Evolutionary conservation across 768 basidiomycete species (phyloP), one percentile per base, ranked within the genome.

Genomic region (Xerocomellus amylosporus): DNA sequence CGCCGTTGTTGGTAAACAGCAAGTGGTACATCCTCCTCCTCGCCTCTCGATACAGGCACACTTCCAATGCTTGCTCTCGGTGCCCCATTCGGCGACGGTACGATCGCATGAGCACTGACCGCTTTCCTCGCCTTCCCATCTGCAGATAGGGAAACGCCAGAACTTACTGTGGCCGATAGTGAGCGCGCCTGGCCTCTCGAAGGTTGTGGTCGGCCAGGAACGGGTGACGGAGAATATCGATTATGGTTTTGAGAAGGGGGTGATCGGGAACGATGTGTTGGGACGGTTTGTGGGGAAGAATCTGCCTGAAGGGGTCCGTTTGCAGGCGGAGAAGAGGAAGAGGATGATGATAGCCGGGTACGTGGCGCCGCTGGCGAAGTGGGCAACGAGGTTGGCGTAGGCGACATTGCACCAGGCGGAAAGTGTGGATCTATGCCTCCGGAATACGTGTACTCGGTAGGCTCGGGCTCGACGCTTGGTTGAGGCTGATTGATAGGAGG

Each of bases 21-120:
- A 45, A 93, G 74, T 19, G 90, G 90, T 37, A 90, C 73, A 64
- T 92, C 90, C 65, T 92, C 90, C 64, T 91, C 89, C 64, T 89
- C 87, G 26, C 71, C 59, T 46, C 66, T 70, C 13, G 65, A 54
- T 31, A 62, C 37, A 20, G 61, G 53, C n/a, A 71, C 68, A 49
- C 79, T 75, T 36, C 64, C 68, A 8, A 58, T 26, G 47, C 74
- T 73, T 28, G 75, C 73, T 61, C 75, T 74, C 38, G 77, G 76
- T 58, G 77, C 74, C 54, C 70, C 73, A 50, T 74, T 69, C 36
- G 59, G 54, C 5, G 53, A 56, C 17, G 68, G 56, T 20, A 77
- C 66, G 10, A 79, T 74, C 17, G 85, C 87, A 66, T 85, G 80
- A n/a, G 82, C 82, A 61, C 86, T 89, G 51, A 73, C 68, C 15